Conservation (phyloP, 805 yeast species). For the Metschnikowia arizonensis region DNA sequence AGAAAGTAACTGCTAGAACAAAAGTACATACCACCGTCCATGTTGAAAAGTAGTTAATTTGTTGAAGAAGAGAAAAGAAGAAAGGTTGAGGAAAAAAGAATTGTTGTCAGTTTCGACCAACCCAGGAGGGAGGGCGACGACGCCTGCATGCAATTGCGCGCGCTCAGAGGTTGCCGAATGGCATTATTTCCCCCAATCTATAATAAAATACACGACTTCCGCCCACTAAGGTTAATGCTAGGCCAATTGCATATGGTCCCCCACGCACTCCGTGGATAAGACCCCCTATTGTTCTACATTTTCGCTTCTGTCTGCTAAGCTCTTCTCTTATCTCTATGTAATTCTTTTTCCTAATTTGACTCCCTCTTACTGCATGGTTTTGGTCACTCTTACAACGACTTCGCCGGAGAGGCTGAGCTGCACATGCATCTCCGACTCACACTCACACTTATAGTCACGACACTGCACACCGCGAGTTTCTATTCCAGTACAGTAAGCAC, state of each 20-base stretch:
- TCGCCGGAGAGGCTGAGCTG: conserved; percentile 3
- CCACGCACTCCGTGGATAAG: neutral
- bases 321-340: neutral
- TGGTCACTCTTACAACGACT: neutral
- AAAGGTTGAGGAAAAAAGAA: conserved; percentile 20
- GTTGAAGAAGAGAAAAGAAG: conserved; percentile 20
- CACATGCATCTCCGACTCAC: neutral
- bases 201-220: neutral
- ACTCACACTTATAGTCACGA: neutral
- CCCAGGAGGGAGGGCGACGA: conserved; percentile 17
- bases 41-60: conserved; percentile 30
- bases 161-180: conserved; percentile 8
- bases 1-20: neutral
- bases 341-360: neutral
- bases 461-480: neutral
- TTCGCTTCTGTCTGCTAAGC: neutral
- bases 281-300: neutral
- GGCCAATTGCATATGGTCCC: neutral
- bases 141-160: conserved; percentile 13
- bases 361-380: neutral
- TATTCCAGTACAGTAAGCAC: neutral
- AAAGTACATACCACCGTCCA: conserved; percentile 57
- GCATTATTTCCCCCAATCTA: conserved; percentile 3
- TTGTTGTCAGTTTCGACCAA: conserved; percentile 19
- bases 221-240: neutral